phyloP scores from a whole-genome alignment of 2,329 filamentous ascomycete species.

The Neopestalotiopsis sp. region DNA sequence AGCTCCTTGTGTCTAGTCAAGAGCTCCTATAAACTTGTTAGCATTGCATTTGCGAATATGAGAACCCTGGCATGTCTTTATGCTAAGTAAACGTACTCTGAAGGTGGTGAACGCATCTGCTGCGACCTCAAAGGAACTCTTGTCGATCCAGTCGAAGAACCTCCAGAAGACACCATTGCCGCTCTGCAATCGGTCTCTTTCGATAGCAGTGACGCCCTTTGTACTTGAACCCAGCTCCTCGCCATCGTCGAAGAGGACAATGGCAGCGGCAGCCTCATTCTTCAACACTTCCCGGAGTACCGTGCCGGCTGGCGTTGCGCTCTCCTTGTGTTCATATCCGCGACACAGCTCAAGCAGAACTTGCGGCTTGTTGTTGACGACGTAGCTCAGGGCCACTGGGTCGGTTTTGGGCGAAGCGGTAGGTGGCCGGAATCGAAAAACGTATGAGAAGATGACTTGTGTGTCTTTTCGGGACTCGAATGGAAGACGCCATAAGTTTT shows the following conservation, averaged over 20 bases:
- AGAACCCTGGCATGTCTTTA: too few species aligned
- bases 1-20: conserved; percentile 92
- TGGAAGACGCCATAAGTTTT: conserved; percentile 81
- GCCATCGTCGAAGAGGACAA: conserved; percentile 92
- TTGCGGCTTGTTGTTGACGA: conserved; percentile 84
- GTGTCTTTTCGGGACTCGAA: conserved; percentile 97
- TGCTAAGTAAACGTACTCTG: conserved; percentile 62
- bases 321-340: conserved; percentile 89
- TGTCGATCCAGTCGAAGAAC: conserved; percentile 97
- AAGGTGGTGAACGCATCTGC: conserved; percentile 98
- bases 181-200: conserved; percentile 74
- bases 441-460: conserved; percentile 93
- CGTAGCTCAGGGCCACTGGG: conserved; percentile 85
- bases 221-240: conserved; percentile 70
- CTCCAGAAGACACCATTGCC: conserved; percentile 92
- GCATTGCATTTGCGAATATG: neutral
- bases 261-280: conserved; percentile 86
- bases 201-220: conserved; percentile 79
- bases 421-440: conserved; percentile 84
- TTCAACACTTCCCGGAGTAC: conserved; percentile 88
- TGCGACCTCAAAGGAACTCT: conserved; percentile 93
- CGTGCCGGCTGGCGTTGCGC: conserved; percentile 87
- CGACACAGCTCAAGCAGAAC: conserved; percentile 87
- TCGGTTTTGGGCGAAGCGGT: conserved; percentile 71
- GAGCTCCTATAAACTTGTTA: conserved; percentile 68